A percentile compares a stretch with the other conserved stretches of the same genome.
phyloP scores from a whole-genome alignment of 108 stramenopile genomes.

The Cyclotella kingstonii region DNA sequence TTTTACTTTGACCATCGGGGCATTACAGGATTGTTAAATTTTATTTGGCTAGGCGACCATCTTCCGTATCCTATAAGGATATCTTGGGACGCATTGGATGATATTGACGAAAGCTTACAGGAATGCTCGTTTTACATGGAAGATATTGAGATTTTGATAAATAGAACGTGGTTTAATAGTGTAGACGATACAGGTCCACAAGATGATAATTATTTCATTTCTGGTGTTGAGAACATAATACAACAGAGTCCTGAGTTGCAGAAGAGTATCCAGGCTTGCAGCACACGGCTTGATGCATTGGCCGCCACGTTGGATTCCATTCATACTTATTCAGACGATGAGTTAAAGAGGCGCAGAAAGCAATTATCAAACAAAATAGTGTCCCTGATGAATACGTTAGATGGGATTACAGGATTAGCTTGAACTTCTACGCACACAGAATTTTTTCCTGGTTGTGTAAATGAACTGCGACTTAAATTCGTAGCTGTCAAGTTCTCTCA shows the following conservation, averaged over 20 bases:
- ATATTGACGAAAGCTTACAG: conserved; percentile 28
- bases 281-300: conserved; percentile 24
- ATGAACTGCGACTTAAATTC: no score
- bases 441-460: no score
- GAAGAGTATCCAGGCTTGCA: conserved; percentile 32
- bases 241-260: conserved; percentile 32
- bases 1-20: conserved; percentile 23
- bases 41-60: conserved; percentile 35
- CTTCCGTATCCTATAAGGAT: conserved; percentile 45
- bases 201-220: neutral
- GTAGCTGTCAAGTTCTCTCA: no score
- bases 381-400: conserved; percentile 34
- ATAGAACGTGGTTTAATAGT: conserved; percentile 33
- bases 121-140: conserved; percentile 30
- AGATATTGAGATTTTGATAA: conserved; percentile 31
- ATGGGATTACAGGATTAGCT: no score
- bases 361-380: conserved; percentile 35
- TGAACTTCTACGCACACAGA: no score
- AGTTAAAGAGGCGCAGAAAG: conserved; percentile 39
- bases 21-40: conserved; percentile 24
- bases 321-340: conserved; percentile 30
- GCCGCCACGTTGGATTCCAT: conserved; percentile 34
- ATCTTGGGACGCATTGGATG: conserved; percentile 41
- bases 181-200: conserved; percentile 20
- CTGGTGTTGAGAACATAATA: conserved; percentile 3